These are phyloP conservation scores for Leccinum truebloodii DNA, from an alignment of 768 basidiomycete genomes.

Conservation along the genomic window DNA sequence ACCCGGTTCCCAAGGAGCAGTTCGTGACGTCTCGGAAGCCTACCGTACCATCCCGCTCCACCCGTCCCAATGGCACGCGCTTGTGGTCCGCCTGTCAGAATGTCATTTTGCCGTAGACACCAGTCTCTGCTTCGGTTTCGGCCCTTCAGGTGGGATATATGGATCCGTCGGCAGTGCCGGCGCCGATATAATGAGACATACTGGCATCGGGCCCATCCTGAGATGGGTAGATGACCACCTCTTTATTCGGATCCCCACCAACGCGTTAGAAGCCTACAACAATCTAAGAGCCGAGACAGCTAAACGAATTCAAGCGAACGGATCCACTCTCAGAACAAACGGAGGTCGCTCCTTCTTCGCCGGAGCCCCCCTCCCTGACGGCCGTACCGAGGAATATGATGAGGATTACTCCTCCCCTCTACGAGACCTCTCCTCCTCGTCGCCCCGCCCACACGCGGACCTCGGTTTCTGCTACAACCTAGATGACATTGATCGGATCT, in stretches of 20 bases:
- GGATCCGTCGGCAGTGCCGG: not conserved
- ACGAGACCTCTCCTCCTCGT: not conserved
- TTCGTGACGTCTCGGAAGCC: not conserved
- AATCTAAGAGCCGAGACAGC: no score
- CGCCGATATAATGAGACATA: not conserved
- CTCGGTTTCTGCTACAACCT: not conserved
- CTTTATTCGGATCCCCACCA: not conserved
- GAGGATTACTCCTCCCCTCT: not conserved
- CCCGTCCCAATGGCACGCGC: conserved; percentile 37
- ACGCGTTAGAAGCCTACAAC: no score
- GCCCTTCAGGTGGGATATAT: no score
- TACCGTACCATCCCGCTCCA: conserved; percentile 31
- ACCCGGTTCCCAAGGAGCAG: not conserved
- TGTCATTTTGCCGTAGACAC: no score
- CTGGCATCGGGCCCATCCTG: not conserved
- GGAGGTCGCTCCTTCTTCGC: not conserved
- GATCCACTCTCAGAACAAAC: no score
- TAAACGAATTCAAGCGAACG: no score
- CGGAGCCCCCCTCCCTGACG: not conserved
- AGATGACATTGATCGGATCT: not conserved
- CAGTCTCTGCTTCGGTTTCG: no score
- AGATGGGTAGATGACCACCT: not conserved
- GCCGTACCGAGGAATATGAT: not conserved
- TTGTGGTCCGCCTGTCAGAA: no score
- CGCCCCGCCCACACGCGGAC: not conserved